Evolutionary conservation across 2,329 filamentous ascomycete genomes (phyloP).

Genomic region (Ceratocystis albifundus): DNA sequence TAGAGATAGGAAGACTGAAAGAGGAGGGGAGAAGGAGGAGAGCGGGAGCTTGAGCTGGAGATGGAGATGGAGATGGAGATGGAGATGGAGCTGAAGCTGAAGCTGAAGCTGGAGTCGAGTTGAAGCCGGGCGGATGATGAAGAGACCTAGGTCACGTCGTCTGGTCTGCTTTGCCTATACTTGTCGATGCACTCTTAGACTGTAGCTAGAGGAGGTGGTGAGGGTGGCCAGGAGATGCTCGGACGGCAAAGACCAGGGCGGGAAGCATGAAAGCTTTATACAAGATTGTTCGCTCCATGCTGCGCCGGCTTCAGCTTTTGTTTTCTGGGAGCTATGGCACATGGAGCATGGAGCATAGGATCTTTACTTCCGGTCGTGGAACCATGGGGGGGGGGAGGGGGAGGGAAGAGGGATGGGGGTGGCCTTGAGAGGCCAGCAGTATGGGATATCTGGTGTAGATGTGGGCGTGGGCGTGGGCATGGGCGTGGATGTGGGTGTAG

Average conservation of each 20-base stretch:
- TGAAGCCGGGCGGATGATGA: neutral
- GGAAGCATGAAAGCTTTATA: constrained; percentile 2
- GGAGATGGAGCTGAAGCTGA: too few species aligned
- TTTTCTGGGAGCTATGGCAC: too few species aligned
- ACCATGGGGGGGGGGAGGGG: neutral
- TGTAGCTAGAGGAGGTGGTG: neutral
- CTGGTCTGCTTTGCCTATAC: neutral
- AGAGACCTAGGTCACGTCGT: neutral
- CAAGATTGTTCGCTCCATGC: neutral
- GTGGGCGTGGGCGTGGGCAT: neutral
- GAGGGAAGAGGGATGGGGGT: too few species aligned
- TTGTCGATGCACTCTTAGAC: constrained; percentile 5
- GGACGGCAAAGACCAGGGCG: neutral
- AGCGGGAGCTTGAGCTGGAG: too few species aligned
- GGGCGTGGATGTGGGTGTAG: neutral
- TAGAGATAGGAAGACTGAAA: neutral
- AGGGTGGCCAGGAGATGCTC: neutral
- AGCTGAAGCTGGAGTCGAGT: neutral
- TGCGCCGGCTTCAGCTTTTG: too few species aligned
- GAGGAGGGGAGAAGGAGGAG: neutral
- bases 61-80: too few species aligned
- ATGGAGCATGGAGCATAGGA: neutral
- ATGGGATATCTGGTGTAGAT: neutral
- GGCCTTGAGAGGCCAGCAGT: neutral
- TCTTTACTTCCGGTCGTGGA: neutral